Percentiles rank a stretch among this genome's conserved stretches.
phyloP scores from a whole-genome alignment of 2,329 filamentous ascomycete genomes.

The Fusarium sp. region DNA sequence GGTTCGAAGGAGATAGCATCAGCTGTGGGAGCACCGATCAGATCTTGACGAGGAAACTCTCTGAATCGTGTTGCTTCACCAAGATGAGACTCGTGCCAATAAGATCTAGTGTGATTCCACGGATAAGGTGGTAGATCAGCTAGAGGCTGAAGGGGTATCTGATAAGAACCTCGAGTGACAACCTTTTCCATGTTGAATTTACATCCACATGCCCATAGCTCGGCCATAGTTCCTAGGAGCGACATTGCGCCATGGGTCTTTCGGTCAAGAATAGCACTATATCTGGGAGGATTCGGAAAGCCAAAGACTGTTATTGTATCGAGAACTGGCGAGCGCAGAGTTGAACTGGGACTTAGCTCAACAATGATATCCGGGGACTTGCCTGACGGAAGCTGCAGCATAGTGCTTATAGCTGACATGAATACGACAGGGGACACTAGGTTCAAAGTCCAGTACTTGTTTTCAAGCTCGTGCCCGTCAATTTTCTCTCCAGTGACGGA shows the following conservation, averaged over 20 bases:
- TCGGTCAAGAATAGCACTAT: conserved; percentile 44
- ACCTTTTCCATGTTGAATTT: conserved; percentile 46
- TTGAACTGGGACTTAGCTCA: conserved; percentile 53
- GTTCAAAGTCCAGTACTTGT: conserved; percentile 58
- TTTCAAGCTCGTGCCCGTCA: conserved; percentile 41
- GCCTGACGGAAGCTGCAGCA: conserved; percentile 44
- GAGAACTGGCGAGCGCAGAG: conserved; percentile 49
- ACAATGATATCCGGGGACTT: conserved; percentile 49
- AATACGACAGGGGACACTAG: conserved; percentile 57
- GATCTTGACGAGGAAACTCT: conserved; percentile 57
- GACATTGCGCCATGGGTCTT: conserved; percentile 34
- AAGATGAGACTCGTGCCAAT: conserved; percentile 64
- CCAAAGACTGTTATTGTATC: conserved; percentile 46
- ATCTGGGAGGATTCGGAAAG: conserved; percentile 19
- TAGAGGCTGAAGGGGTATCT: conserved; percentile 48
- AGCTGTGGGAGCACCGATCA: conserved; percentile 58
- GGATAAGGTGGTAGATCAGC: conserved; percentile 60
- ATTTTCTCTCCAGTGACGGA: conserved; percentile 49
- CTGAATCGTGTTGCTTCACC: conserved; percentile 56
- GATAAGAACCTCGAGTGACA: conserved; percentile 29
- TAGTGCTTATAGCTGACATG: conserved; percentile 49
- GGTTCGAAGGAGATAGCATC: conserved; percentile 58
- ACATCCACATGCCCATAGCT: conserved; percentile 51
- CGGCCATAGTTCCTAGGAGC: conserved; percentile 47
- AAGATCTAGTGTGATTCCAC: conserved; percentile 62